Evolutionary conservation across 768 basidiomycete species (phyloP).

Genomic region (Macrolepiota dolichaula): DNA sequence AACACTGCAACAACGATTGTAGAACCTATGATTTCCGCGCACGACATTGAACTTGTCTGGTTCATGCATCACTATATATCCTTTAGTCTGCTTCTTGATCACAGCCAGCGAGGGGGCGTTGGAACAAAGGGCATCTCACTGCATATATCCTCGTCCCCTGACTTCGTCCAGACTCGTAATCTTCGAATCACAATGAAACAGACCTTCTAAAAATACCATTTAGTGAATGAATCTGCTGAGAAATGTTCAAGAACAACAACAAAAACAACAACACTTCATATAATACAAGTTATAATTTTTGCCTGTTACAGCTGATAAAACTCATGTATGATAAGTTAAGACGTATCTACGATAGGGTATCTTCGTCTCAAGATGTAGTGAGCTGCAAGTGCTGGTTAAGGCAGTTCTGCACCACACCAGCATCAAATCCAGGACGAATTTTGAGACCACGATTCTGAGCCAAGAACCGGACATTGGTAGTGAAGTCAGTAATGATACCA

Average conservation of each 20-base stretch:
- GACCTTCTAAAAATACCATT: not conserved
- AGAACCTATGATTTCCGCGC: too few relatives aligned
- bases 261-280: not conserved
- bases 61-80: too few relatives aligned
- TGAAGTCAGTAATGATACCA: conserved; percentile 79
- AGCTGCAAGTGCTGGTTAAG: conserved; percentile 48
- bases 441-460: conserved; percentile 48
- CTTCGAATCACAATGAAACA: not conserved
- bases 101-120: too few relatives aligned
- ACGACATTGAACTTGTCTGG: too few relatives aligned
- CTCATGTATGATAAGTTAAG: not conserved
- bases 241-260: too few relatives aligned
- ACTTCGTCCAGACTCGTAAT: too few relatives aligned
- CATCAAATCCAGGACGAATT: conserved; percentile 57
- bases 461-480: conserved; percentile 53
- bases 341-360: not conserved
- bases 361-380: conserved; percentile 6
- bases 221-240: too few relatives aligned
- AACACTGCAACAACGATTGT: too few relatives aligned
- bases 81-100: too few relatives aligned
- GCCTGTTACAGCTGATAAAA: not conserved
- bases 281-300: not conserved
- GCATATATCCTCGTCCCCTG: too few relatives aligned
- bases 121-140: too few relatives aligned
- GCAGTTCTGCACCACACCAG: conserved; percentile 58